A percentile compares a stretch with the other conserved stretches of the same genome.
These are phyloP conservation scores for Penicillium sp. DNA, from an alignment of 2,329 filamentous ascomycete species.

Conservation along the genomic window DNA sequence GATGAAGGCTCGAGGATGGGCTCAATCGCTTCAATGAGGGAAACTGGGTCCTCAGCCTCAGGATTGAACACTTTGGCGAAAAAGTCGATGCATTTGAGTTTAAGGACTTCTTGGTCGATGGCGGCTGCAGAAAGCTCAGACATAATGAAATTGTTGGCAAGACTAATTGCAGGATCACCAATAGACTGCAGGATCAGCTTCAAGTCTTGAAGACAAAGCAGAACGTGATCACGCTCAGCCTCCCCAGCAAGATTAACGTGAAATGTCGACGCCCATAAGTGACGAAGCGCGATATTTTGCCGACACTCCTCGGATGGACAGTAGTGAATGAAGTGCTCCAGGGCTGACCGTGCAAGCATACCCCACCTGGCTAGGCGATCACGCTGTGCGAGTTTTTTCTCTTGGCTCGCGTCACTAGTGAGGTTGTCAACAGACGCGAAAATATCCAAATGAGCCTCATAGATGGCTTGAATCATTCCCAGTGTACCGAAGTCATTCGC, in stretches of 20 bases:
- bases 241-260: slow-evolving; percentile 54
- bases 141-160: slow-evolving; percentile 85
- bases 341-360: slow-evolving; percentile 50
- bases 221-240: slow-evolving; percentile 53
- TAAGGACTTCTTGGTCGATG: slow-evolving; percentile 83
- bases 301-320: slow-evolving; percentile 26
- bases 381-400: slow-evolving; percentile 49
- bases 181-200: slow-evolving; percentile 49
- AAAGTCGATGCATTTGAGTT: slow-evolving; percentile 92
- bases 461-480: slow-evolving; percentile 55
- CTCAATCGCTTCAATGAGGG: slow-evolving; percentile 85
- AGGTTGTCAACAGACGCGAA: slow-evolving; percentile 59
- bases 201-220: slow-evolving; percentile 59
- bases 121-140: slow-evolving; percentile 76
- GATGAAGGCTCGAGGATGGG: slow-evolving; percentile 71
- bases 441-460: slow-evolving; percentile 62
- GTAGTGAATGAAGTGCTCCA: slow-evolving; percentile 40
- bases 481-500: slow-evolving; percentile 36
- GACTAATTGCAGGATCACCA: slow-evolving; percentile 48
- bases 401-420: slow-evolving; percentile 50
- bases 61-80: slow-evolving; percentile 85
- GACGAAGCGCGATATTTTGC: slow-evolving; percentile 51
- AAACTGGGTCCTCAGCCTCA: slow-evolving; percentile 70
- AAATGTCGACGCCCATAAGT: slow-evolving; percentile 62
- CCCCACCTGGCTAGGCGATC: slow-evolving; percentile 59